Conservation (phyloP, 2,329 filamentous ascomycete genomes). For the Dactylellina leptospora region DNA sequence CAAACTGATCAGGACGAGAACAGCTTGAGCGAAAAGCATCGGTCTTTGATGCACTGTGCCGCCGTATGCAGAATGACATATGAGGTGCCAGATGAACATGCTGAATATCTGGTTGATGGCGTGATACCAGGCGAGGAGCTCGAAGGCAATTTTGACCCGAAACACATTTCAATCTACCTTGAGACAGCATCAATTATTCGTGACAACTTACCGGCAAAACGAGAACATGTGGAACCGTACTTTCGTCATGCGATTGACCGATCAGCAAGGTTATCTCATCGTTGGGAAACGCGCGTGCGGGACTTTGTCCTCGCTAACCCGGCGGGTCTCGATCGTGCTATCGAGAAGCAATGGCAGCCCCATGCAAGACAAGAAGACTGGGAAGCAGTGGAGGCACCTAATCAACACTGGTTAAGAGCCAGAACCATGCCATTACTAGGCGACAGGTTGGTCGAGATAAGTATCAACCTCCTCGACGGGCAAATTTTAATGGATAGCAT, state of each 20-base stretch:
- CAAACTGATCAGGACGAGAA: constrained; percentile 27
- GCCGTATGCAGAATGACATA: constrained; percentile 55
- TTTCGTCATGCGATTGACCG: constrained; percentile 41
- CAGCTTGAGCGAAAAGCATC: constrained; percentile 37
- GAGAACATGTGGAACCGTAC: constrained; percentile 55
- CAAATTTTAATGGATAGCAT: constrained; percentile 66
- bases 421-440: constrained; percentile 40
- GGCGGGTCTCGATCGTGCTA: constrained; percentile 55
- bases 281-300: constrained; percentile 52
- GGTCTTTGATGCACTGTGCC: constrained; percentile 47
- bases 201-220: constrained; percentile 42
- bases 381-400: constrained; percentile 54
- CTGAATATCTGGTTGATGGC: constrained; percentile 23
- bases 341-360: constrained; percentile 57
- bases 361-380: constrained; percentile 57
- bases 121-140: neutral
- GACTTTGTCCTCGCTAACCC: constrained; percentile 51
- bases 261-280: constrained; percentile 40
- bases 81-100: constrained; percentile 55
- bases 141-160: constrained; percentile 21
- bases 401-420: constrained; percentile 59
- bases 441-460: constrained; percentile 25
- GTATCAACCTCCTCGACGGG: constrained; percentile 66
- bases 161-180: constrained; percentile 25
- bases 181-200: constrained; percentile 44